Base-by-base conservation (phyloP, 2,329 filamentous ascomycete species). In the Aspergillus ustus region DNA sequence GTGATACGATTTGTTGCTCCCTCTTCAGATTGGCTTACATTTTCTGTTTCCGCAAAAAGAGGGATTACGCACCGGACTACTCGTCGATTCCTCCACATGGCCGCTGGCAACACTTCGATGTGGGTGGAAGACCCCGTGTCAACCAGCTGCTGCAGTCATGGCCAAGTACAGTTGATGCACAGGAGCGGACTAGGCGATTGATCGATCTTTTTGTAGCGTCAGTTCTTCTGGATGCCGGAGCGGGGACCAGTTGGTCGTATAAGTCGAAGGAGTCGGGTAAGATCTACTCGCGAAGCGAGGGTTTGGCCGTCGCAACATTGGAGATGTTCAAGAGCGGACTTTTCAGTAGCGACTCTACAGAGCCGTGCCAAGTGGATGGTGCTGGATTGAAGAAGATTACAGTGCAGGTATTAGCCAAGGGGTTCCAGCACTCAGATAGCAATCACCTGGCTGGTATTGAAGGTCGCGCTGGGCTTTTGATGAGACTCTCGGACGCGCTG, bases 261-360 rank as follows among this genome's bases (percentile, higher is more conserved):
- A 95, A 91, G 81, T 96, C 92, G 73, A 89, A 89, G 65, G 93
- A 96, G 73, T 96, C 93, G 66, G 92, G 91, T 60, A 90, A 89
- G 64, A 77, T 90, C 45, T 98, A 94, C 78, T 84, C 87, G 56
- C 88, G 95, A 54, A 97, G 93, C 63, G 95, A 97, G 76, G 93
- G 93, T 8, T 84, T 97, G 59, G 93, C 93, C 8, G 88, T 90
- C 9, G 88, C 88, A 48, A 89, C 86, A 73, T 73, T 90, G 69
- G 93, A 97, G 69, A 97, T 97, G 93, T 97, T 97, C 85, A 97
- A 97, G 80, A 83, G 86, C 15, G 95, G 95, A 37, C 73, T 92
- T 37, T 98, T 98, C 80, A 97, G 93, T 66, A 91, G 93, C 76
- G 87, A 94, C 73, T 83, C 87, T 2, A 84, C 80, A 61, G 92